Conservation (phyloP, 106 monocot genomes). For the Agapanthus africanus region DNA sequence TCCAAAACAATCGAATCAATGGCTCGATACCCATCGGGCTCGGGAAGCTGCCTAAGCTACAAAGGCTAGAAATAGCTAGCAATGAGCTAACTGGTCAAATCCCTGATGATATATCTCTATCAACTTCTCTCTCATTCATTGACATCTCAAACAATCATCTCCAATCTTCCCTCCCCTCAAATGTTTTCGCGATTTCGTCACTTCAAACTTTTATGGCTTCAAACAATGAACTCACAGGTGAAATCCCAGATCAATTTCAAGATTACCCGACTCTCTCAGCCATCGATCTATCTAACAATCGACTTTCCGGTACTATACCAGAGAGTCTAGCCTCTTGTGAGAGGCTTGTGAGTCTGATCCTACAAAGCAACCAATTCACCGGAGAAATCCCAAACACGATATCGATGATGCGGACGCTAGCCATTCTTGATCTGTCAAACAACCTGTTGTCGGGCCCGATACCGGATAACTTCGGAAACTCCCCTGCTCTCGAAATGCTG, state of each 20-base stretch:
- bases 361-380: constrained; percentile 49
- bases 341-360: constrained; percentile 54
- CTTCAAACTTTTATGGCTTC: constrained; percentile 64
- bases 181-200: constrained; percentile 49
- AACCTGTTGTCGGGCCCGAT: constrained; percentile 61
- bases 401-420: constrained; percentile 61
- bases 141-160: constrained; percentile 70
- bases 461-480: constrained; percentile 55
- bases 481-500: constrained; percentile 67
- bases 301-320: constrained; percentile 49
- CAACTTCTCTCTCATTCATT: constrained; percentile 76
- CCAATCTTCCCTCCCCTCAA: constrained; percentile 42
- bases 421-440: constrained; percentile 69
- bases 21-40: constrained; percentile 56
- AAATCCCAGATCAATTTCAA: constrained; percentile 53
- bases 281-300: constrained; percentile 70
- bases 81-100: constrained; percentile 58
- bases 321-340: constrained; percentile 50
- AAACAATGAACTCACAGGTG: constrained; percentile 54
- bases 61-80: constrained; percentile 61
- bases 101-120: constrained; percentile 60
- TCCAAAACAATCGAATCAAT: constrained; percentile 71
- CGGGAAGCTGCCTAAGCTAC: constrained; percentile 54
- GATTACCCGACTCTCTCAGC: constrained; percentile 51
- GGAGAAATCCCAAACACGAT: constrained; percentile 58